These are phyloP conservation scores for Zalerion maritima DNA, from an alignment of 495 filamentous ascomycete species.

Conservation along the genomic window DNA sequence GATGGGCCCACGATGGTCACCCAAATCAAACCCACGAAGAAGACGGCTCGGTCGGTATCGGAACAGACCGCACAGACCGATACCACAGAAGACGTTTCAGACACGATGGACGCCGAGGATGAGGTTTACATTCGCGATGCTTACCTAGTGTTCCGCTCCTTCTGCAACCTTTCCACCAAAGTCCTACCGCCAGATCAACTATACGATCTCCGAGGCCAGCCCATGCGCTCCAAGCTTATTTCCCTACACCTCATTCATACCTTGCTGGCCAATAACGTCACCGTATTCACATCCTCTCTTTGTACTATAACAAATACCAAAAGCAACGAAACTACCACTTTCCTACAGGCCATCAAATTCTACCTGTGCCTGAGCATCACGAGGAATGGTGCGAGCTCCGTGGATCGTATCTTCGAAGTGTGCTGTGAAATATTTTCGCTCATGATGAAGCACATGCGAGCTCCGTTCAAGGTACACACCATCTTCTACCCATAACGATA, in stretches of 20 bases:
- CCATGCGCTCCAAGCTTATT: conserved; percentile 93
- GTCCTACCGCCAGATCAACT: conserved; percentile 75
- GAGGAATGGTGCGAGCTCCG: conserved; percentile 85
- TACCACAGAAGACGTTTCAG: conserved; percentile 36
- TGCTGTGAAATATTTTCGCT: conserved; percentile 97
- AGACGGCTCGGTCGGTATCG: conserved; percentile 42
- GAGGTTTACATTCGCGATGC: conserved; percentile 94
- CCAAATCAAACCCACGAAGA: conserved; percentile 47
- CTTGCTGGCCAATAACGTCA: conserved; percentile 78
- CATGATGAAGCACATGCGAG: conserved; percentile 85
- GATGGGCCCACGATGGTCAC: conserved; percentile 93
- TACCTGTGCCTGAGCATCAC: conserved; percentile 89
- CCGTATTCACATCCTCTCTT: conserved; percentile 74
- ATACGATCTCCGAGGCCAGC: conserved; percentile 79
- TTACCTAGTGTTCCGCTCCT: conserved; percentile 90
- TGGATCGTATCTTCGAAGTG: conserved; percentile 83
- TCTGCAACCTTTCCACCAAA: conserved; percentile 95
- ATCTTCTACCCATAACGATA: background rate
- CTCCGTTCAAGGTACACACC: conserved; percentile 64
- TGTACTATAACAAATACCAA: conserved; percentile 80
- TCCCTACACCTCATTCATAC: conserved; percentile 91
- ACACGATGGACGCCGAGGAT: conserved; percentile 71
- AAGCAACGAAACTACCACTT: conserved; percentile 70
- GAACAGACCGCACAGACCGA: conserved; percentile 37
- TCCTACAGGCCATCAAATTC: conserved; percentile 91